Percentiles rank a stretch among this genome's conserved stretches.
Conservation (phyloP, 2,329 filamentous ascomycete genomes). For the Colletotrichum tamarilloi region DNA sequence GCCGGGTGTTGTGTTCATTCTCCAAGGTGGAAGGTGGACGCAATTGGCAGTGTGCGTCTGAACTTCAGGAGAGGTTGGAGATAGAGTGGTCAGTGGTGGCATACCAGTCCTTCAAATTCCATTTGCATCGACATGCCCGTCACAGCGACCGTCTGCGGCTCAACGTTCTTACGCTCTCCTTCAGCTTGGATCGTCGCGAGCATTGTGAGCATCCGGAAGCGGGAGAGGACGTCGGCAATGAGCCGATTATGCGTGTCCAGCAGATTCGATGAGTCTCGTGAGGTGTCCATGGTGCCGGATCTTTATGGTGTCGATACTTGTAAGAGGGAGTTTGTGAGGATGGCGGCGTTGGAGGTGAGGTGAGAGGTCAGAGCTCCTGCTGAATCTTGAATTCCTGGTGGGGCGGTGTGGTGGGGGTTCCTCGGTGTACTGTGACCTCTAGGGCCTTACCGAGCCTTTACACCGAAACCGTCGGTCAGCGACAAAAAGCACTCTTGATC, state of each 20-base stretch:
- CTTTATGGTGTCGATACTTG: not conserved
- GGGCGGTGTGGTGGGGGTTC: slow-evolving; percentile 4
- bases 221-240: slow-evolving; percentile 56
- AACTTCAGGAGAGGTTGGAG: too few species aligned
- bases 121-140: slow-evolving; percentile 57
- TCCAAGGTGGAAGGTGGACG: too few species aligned
- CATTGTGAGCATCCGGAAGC: slow-evolving; percentile 56
- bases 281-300: slow-evolving; percentile 21
- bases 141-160: slow-evolving; percentile 54
- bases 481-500: not conserved
- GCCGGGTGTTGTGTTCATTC: not conserved
- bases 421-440: not conserved
- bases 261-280: slow-evolving; percentile 34
- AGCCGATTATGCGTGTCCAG: slow-evolving; percentile 57
- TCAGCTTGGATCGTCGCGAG: slow-evolving; percentile 55
- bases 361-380: not conserved
- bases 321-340: not conserved
- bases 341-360: not conserved
- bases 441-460: not conserved
- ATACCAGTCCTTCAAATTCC: slow-evolving; percentile 56
- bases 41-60: too few species aligned
- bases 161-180: slow-evolving; percentile 48
- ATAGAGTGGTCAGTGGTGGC: not conserved
- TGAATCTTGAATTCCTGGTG: slow-evolving; percentile 5
- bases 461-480: not conserved